Base-by-base conservation (phyloP, 2,329 filamentous ascomycete genomes). In the Penicillium sp. region DNA sequence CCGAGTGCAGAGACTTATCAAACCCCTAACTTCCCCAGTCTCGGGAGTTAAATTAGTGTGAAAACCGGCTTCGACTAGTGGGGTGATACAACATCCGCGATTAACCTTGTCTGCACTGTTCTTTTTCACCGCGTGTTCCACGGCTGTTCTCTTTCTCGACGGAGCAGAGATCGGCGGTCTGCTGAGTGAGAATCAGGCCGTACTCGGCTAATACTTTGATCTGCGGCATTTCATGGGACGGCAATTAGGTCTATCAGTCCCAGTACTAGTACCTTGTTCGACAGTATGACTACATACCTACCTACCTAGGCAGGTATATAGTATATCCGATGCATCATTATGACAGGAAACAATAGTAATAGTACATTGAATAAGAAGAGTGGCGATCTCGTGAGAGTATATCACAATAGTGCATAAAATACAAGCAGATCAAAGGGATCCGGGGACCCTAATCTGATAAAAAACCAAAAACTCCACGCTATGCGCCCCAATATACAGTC, bases 311-410 rank as follows among this genome's bases (percentile, higher is more conserved):
- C 29, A 33, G 31, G 1, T 16, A 31, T 13, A 31, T 11, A 11
- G 29, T 31, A 33, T 33, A 33, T 33, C 31, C n/a, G 19, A 39
- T 19, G n/a, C 9, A 39, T 19, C 31, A 33, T 22, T n/a, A 26
- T 19, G 7, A 46, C 33, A 26, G 41, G 19, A 13, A 13, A 45
- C 41, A 24, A 49, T 37, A 56, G 33, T 56, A 55, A 49, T 59
- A 63, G 49, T 63, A 67, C 61, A 65, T 58, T 53, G 65, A 65
- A 89, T 90, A 61, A 91, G 65, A 65, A 89, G 91, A 61, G 91
- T 90, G 2, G 91, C 90, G 21, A 78, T 96, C 63, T 77, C 90
- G 58, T 63, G 62, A 64, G n/a, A 37, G 64, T 72, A 72, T 70
- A 68, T 64, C 46, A 64, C 53, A 61, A 90, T 55, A 77, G 59